Conservation (phyloP, 129 eudicot genomes). For the Pseudognaphalium luteoalbum region DNA sequence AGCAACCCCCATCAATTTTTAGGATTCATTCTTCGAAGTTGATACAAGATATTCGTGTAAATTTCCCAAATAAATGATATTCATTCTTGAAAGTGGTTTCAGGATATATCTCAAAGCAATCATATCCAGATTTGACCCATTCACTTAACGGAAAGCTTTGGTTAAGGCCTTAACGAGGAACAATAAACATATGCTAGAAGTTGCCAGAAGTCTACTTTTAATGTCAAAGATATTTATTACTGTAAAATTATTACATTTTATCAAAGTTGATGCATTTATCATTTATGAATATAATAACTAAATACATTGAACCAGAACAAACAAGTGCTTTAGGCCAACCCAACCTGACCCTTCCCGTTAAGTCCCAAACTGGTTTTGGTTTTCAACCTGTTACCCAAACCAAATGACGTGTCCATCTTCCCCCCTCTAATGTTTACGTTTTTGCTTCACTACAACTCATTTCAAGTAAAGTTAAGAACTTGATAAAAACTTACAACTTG, state of each 20-base stretch:
- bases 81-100: not conserved
- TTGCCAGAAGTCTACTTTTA: not conserved
- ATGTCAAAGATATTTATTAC: no score
- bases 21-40: not conserved
- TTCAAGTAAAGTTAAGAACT: not conserved
- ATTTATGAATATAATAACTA: not conserved
- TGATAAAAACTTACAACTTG: not conserved
- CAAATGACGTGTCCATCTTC: not conserved
- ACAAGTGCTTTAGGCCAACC: not conserved
- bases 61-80: not conserved
- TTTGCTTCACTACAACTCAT: slow-evolving; percentile 1
- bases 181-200: not conserved
- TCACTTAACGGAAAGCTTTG: not conserved
- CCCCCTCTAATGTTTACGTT: not conserved
- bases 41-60: not conserved
- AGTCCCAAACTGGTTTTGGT: no score
- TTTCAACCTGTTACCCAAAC: not conserved
- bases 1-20: not conserved
- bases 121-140: not conserved
- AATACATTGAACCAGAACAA: not conserved
- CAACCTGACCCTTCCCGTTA: not conserved
- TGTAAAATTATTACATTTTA: not conserved
- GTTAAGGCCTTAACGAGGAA: not conserved
- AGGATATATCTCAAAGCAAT: not conserved
- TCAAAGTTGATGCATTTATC: not conserved